These are phyloP conservation scores for Melastoma candidum DNA, from an alignment of 441 rosid genomes.

Conservation along the genomic window DNA sequence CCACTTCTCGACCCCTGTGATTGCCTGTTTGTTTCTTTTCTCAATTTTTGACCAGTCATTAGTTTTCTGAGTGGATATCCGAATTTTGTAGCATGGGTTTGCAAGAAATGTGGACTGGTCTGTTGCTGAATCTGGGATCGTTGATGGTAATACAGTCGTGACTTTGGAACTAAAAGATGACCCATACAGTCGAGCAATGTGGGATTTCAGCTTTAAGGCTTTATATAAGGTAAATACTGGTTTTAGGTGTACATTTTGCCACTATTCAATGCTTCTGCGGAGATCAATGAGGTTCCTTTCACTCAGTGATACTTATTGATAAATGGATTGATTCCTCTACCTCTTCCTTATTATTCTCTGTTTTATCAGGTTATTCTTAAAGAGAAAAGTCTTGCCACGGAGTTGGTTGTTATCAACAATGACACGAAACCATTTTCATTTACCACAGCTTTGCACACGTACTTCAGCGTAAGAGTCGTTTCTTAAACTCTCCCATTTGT, in stretches of 20 bases:
- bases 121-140: constrained; percentile 45
- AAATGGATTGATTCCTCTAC: neutral
- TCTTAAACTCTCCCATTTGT: too few relatives aligned
- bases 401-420: constrained; percentile 58
- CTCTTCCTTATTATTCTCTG: constrained; percentile 5
- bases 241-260: neutral
- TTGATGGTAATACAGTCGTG: constrained; percentile 49
- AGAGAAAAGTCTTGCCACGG: constrained; percentile 67
- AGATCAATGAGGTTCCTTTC: neutral
- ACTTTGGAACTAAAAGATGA: constrained; percentile 80
- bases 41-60: neutral
- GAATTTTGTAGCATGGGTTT: constrained; percentile 67
- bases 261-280: neutral
- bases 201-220: constrained; percentile 89
- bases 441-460: constrained; percentile 74
- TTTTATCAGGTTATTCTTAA: constrained; percentile 52
- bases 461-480: constrained; percentile 44
- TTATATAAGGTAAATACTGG: constrained; percentile 44
- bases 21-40: too few relatives aligned
- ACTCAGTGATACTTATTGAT: neutral
- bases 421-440: constrained; percentile 78
- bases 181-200: constrained; percentile 83
- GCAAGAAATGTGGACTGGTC: constrained; percentile 97
- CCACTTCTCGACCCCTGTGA: too few relatives aligned
- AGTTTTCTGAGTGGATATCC: neutral